A percentile compares a stretch with the other conserved stretches of the same genome.
These are phyloP conservation scores for Raffaelea albimanens DNA, from an alignment of 2,329 filamentous ascomycete genomes.

Conservation along the genomic window DNA sequence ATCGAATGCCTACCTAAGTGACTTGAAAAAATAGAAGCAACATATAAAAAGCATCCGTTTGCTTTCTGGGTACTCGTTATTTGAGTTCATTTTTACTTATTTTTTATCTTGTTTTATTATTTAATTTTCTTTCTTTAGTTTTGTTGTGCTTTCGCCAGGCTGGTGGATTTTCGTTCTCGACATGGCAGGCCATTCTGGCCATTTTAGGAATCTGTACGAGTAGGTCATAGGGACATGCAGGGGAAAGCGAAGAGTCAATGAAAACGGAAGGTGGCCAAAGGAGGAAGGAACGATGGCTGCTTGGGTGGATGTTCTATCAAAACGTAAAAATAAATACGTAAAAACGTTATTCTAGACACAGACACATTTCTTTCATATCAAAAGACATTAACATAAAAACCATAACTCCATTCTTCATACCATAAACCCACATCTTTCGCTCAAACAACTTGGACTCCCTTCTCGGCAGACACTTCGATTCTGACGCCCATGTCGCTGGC, in stretches of 20 bases:
- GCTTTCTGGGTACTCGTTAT: not conserved
- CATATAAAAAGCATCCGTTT: too few relatives aligned
- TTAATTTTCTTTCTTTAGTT: not conserved
- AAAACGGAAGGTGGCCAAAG: too few relatives aligned
- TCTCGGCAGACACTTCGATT: not conserved
- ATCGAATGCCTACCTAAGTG: too few relatives aligned
- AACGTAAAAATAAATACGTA: too few relatives aligned
- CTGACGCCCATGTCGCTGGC: not conserved
- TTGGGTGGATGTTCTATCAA: too few relatives aligned
- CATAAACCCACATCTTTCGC: not conserved
- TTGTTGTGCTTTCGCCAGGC: not conserved
- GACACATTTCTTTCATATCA: not conserved
- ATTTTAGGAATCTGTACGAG: not conserved
- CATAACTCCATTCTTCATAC: too few relatives aligned
- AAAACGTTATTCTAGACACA: not conserved
- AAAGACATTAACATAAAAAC: not conserved
- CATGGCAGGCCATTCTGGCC: not conserved
- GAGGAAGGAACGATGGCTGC: too few relatives aligned
- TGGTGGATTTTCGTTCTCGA: not conserved
- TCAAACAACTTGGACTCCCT: not conserved
- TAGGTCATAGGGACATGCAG: not conserved
- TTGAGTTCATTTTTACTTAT: not conserved
- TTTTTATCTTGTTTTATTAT: not conserved
- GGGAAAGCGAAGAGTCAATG: too few relatives aligned
- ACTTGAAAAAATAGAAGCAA: too few relatives aligned